Conservation (phyloP, 495 filamentous ascomycete genomes). For the Recurvomyces mirabilis region DNA sequence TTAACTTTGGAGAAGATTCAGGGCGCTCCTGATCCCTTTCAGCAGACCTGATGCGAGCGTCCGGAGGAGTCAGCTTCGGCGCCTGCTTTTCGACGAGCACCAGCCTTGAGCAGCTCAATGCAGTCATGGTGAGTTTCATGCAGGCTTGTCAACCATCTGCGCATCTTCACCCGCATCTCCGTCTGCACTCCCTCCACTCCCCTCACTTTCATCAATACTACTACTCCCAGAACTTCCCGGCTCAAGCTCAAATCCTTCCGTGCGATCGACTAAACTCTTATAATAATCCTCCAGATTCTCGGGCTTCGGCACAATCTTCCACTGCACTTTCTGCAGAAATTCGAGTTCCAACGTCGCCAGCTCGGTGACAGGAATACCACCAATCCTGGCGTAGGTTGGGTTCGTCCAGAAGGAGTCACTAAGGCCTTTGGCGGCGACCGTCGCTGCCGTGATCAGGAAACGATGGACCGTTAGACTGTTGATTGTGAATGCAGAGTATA, state of each 20-base stretch:
- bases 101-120: too few species aligned
- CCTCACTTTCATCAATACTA: conserved; percentile 8
- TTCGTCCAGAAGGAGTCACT: conserved; percentile 98
- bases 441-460: conserved; percentile 89
- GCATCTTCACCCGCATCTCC: conserved; percentile 6
- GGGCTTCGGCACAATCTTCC: conserved; percentile 91
- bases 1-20: too few species aligned
- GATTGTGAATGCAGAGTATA: conserved; percentile 89
- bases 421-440: conserved; percentile 88
- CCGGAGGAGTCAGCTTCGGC: too few species aligned
- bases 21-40: too few species aligned
- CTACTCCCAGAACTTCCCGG: conserved; percentile 3
- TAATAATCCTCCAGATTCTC: conserved; percentile 92
- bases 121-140: too few species aligned
- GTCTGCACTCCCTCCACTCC: conserved; percentile 4
- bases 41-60: too few species aligned
- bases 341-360: conserved; percentile 89
- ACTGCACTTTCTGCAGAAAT: conserved; percentile 81
- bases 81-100: conserved; percentile 12
- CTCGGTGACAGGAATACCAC: conserved; percentile 78
- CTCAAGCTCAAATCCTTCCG: conserved; percentile 48
- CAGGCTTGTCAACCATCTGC: conserved; percentile 10
- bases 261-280: conserved; percentile 64
- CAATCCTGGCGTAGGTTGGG: conserved; percentile 84
- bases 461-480: conserved; percentile 92